Base-by-base conservation (phyloP, 345 rosid species). In the Pistacia atlantica region DNA sequence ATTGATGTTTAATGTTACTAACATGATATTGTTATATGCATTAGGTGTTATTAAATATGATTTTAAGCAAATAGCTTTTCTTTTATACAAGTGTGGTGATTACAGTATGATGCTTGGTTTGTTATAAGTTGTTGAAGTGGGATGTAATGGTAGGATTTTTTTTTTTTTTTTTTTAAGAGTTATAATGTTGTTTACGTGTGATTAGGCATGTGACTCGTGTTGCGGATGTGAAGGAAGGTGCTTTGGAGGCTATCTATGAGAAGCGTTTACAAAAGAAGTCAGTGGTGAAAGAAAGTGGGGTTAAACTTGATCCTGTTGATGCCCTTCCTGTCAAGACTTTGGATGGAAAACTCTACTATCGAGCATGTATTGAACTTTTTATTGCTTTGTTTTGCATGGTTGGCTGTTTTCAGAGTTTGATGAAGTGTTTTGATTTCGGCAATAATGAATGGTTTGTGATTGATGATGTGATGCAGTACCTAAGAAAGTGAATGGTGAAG, bases 271-370 rank as follows among this genome's bases (percentile, higher is more conserved):
- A 77, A 79, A 90, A 82, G 83, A 91, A 83, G 80, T 33, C 80
- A 5, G 67, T 57, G 55, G 75, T 58, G 77, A 84, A 88, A 66
- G 87, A 85, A 11, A 65, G 22, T 20, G 88, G 33, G 75, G 66
- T 80, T 42, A 70, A 82, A 65, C 87, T 90, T 72, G 95, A 90
- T 80, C 90, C 86, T 61, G 91, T 92, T 51, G 98, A 96, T 75
- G 88, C 91, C 6, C 95, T 96, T 48, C 99, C 99, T 9, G 86
- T 96, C 61, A 94, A 94, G 85, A 85, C 86, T 49, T 84, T 91
- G 77, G 97, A 89, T 73, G 99, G 99, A 56, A 77, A 89, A 61
- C 85, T 96, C 20, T 87, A 86, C 59, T 92, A 84, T 70, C 88
- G 92, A 16, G 87, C 84, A 8, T 65, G 97, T 93, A 86, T 68